Evolutionary conservation across 495 filamentous ascomycete species (phyloP).

Genomic region (Hypoxylon intermedium): DNA sequence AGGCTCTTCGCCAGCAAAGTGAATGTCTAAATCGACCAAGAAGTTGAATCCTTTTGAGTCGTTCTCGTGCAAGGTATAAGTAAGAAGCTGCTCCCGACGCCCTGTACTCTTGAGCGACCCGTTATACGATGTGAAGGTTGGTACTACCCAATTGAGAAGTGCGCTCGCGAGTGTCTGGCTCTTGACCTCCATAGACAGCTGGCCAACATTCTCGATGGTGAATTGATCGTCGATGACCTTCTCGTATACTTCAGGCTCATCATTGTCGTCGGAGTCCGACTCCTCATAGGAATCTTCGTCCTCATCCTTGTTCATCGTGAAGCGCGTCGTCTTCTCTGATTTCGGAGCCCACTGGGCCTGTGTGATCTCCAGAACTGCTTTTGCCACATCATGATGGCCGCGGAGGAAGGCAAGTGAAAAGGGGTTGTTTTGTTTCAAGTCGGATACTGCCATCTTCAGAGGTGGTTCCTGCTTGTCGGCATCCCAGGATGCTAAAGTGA

Average conservation of each 20-base stretch:
- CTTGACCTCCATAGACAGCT: slow-evolving; percentile 67
- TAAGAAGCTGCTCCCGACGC: slow-evolving; percentile 16
- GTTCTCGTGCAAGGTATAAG: slow-evolving; percentile 47
- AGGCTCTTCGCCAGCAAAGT: slow-evolving; percentile 37
- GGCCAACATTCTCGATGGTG: slow-evolving; percentile 74
- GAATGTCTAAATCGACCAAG: slow-evolving; percentile 46
- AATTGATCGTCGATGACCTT: slow-evolving; percentile 66
- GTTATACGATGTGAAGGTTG: slow-evolving; percentile 31
- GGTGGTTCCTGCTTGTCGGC: slow-evolving; percentile 58
- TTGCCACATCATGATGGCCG: slow-evolving; percentile 66
- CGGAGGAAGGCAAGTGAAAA: slow-evolving; percentile 70
- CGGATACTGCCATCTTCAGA: slow-evolving; percentile 65
- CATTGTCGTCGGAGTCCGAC: slow-evolving; percentile 40
- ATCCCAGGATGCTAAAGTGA: slow-evolving; percentile 55
- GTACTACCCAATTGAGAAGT: slow-evolving; percentile 47
- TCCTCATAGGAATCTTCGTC: slow-evolving; percentile 41
- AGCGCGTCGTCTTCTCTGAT: slow-evolving; percentile 54
- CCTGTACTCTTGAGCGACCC: slow-evolving; percentile 17
- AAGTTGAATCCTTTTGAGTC: slow-evolving; percentile 45
- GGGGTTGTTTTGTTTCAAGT: slow-evolving; percentile 53
- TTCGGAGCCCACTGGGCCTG: slow-evolving; percentile 67
- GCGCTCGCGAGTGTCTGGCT: slow-evolving; percentile 59
- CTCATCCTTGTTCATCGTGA: slow-evolving; percentile 51
- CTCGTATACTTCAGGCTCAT: slow-evolving; percentile 55
- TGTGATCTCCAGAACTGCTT: slow-evolving; percentile 69